A percentile compares a stretch with the other conserved stretches of the same genome.
phyloP scores from a whole-genome alignment of 2,329 filamentous ascomycete genomes.

The Eurotiales sp. region DNA sequence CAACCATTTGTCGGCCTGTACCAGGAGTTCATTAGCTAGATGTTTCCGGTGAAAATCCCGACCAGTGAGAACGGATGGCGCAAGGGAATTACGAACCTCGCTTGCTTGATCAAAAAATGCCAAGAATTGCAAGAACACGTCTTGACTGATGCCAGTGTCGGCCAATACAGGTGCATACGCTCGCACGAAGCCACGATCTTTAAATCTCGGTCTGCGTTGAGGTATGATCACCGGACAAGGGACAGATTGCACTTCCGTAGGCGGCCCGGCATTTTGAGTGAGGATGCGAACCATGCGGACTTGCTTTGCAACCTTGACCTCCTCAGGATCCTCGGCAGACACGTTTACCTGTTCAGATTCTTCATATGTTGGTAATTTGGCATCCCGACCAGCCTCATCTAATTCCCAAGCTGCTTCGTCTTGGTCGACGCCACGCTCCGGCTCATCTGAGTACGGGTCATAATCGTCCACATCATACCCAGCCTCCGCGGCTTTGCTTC shows the following conservation, averaged over 20 bases:
- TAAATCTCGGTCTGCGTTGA: constrained; percentile 33
- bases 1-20: neutral
- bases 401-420: constrained; percentile 1
- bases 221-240: constrained; percentile 36
- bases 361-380: neutral
- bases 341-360: neutral
- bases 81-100: neutral
- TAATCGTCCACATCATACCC: neutral
- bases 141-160: constrained; percentile 32
- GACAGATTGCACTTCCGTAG: constrained; percentile 10
- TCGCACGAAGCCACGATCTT: constrained; percentile 34
- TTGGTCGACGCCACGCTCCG: neutral
- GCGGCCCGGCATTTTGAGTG: neutral
- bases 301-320: neutral
- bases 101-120: constrained; percentile 21
- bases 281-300: neutral
- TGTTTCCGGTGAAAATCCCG: no score
- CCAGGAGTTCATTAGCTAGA: neutral
- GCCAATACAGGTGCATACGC: constrained; percentile 37
- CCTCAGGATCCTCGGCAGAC: neutral
- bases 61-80: neutral
- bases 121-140: constrained; percentile 36
- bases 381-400: neutral
- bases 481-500: neutral
- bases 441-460: neutral